Percentiles rank a stretch among this genome's conserved stretches.
phyloP scores from a whole-genome alignment of 2,329 filamentous ascomycete species.

The Atkinsonella hypoxylon region DNA sequence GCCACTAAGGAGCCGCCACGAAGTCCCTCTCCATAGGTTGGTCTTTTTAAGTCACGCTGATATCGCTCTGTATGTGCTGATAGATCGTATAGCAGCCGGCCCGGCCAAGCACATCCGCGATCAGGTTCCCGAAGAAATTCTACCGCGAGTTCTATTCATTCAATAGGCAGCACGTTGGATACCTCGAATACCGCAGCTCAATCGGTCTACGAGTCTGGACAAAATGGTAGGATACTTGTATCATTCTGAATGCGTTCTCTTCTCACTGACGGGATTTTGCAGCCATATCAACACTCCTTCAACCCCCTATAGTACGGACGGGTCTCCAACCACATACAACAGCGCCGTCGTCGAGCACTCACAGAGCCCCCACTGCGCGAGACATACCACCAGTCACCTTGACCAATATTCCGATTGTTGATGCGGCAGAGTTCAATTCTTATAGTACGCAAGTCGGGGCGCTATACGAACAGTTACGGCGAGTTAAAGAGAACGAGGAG shows the following conservation, averaged over 20 bases:
- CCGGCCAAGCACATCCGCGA: slow-evolving; percentile 34
- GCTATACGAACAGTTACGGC: slow-evolving; percentile 78
- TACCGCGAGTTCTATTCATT: slow-evolving; percentile 76
- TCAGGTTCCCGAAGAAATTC: slow-evolving; percentile 57
- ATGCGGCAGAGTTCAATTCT: slow-evolving; percentile 65
- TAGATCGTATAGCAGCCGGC: slow-evolving; percentile 23
- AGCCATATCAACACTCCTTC: slow-evolving; percentile 90
- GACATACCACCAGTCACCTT: slow-evolving; percentile 91
- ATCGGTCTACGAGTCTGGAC: slow-evolving; percentile 57
- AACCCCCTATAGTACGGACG: slow-evolving; percentile 80
- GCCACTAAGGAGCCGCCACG: slow-evolving; percentile 36
- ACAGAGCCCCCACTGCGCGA: slow-evolving; percentile 70
- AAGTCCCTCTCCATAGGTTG: slow-evolving; percentile 50
- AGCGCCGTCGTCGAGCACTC: slow-evolving; percentile 55
- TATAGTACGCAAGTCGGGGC: slow-evolving; percentile 80
- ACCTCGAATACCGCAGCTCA: slow-evolving; percentile 44
- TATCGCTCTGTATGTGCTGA: slow-evolving; percentile 10
- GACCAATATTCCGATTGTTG: slow-evolving; percentile 75
- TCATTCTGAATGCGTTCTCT: not conserved
- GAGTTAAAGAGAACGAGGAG: slow-evolving; percentile 67
- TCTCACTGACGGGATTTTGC: not conserved
- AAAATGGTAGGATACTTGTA: slow-evolving; percentile 53
- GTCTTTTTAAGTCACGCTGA: slow-evolving; percentile 5
- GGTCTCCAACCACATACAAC: slow-evolving; percentile 71
- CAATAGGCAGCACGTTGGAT: slow-evolving; percentile 75